Evolutionary conservation across 345 rosid genomes (phyloP).

Genomic region (Dipteronia sinensis): DNA sequence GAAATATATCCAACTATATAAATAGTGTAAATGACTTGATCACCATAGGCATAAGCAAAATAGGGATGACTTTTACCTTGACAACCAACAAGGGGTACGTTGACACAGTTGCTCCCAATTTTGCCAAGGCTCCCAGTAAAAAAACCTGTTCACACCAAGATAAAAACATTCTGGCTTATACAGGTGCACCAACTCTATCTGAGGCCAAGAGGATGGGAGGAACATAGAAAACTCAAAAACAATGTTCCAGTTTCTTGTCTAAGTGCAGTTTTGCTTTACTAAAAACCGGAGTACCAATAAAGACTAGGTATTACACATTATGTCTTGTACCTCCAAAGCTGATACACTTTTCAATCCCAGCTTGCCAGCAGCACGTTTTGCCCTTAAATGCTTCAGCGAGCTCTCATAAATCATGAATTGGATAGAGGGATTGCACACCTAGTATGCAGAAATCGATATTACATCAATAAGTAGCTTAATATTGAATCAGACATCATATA

Average conservation of each 20-base stretch:
- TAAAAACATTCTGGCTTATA: neutral
- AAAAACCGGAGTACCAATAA: neutral
- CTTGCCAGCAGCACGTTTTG: constrained; percentile 44
- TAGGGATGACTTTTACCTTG: constrained; percentile 45
- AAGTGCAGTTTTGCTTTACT: neutral
- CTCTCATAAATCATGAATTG: constrained; percentile 76
- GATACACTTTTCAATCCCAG: constrained; percentile 42
- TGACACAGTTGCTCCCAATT: constrained; percentile 67
- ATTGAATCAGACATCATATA: neutral
- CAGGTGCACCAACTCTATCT: neutral
- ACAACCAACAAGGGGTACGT: constrained; percentile 72
- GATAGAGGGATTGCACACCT: constrained; percentile 81
- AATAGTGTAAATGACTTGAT: neutral
- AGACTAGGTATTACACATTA: constrained; percentile 13
- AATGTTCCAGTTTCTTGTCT: neutral
- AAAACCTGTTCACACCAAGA: constrained; percentile 45
- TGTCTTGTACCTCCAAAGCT: constrained; percentile 54
- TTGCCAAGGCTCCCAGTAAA: constrained; percentile 66
- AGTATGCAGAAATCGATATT: constrained; percentile 17
- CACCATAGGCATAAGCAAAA: neutral
- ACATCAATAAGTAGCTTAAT: constrained; percentile 16
- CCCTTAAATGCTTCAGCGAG: constrained; percentile 51
- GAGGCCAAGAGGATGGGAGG: neutral
- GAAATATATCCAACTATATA: neutral
- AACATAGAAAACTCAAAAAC: neutral